Conservation (phyloP, 306 rosid species). For the Vigna nakashimae region DNA sequence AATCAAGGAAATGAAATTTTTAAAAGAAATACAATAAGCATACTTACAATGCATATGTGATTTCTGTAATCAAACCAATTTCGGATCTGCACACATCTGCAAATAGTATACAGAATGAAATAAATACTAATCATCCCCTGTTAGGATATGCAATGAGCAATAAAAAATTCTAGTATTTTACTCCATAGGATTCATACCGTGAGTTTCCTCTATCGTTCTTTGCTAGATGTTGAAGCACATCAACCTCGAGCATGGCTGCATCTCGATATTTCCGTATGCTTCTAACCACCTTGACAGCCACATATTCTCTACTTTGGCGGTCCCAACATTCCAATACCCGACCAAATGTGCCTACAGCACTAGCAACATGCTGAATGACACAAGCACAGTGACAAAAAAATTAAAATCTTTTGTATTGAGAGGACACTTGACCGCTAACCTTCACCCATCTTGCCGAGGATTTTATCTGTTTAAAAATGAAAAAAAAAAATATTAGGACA, state of each 20-base stretch:
- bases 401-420: constrained; percentile 78
- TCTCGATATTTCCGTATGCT: constrained; percentile 89
- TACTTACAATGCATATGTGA: constrained; percentile 96
- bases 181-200: constrained; percentile 50
- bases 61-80: constrained; percentile 95
- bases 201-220: constrained; percentile 69
- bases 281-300: constrained; percentile 90
- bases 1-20: background rate
- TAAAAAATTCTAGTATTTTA: constrained; percentile 36
- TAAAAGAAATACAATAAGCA: constrained; percentile 30
- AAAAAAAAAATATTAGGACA: background rate
- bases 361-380: constrained; percentile 93
- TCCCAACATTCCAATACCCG: constrained; percentile 99
- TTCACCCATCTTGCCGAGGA: constrained; percentile 97
- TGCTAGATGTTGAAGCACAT: constrained; percentile 72
- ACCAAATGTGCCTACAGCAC: constrained; percentile 99
- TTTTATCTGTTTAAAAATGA: constrained; percentile 71
- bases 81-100: constrained; percentile 89
- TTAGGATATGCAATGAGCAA: background rate
- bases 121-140: constrained; percentile 37
- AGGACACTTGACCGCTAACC: constrained; percentile 96
- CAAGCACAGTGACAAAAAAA: constrained; percentile 74
- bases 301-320: constrained; percentile 82
- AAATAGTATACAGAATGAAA: constrained; percentile 38
- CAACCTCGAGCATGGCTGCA: constrained; percentile 96